Evolutionary conservation across 2,329 filamentous ascomycete species (phyloP), one percentile per base, ranked within the genome.

Genomic region (Colletotrichum cuscutae): DNA sequence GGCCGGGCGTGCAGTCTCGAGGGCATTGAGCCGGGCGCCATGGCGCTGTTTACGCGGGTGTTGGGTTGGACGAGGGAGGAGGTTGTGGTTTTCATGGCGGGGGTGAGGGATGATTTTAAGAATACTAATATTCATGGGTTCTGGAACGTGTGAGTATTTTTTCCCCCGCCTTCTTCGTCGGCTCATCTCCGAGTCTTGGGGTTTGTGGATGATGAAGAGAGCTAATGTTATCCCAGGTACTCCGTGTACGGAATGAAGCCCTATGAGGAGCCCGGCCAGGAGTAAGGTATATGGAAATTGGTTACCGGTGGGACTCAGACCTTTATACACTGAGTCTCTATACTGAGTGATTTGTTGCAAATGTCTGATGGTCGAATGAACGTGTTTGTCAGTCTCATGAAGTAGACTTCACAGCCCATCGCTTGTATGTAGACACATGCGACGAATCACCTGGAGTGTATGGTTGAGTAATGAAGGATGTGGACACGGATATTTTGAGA

Each of bases 111-210:
- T 54, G 77, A 80, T 24, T 63, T 79, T 28, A 71, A 68, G 64
- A 75, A 78, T 46, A 65, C 42, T 22, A 75, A 42, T 11, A 75
- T 79, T 19, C 79, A 80, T 72, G 75, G 75, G 4, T 80, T 79
- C 54, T 79, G 82, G 79, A 80, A 81, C n/a, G 78, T 83, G 81
- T 66, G 5, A 66, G 64, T 60, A 4, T 35, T 35, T 35, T 35
- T 35, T 12, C 32, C 9, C 9, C 32, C 11, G 32, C 11, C 11
- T 35, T 35, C 32, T 35, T 35, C 4, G 3, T 12, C 12, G 32
- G 32, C 46, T 49, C 15, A 49, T 5, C 19, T 8, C 46, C 6
- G 49, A n/a, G 19, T 22, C n/a, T 53, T 19, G 4, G 9, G 7
- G 49, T 53, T 0, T 11, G 19, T 9, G 49, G n/a, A 28, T 15